These are phyloP conservation scores for Escovopsis sp. DNA, from an alignment of 2,329 filamentous ascomycete genomes.

Conservation along the genomic window DNA sequence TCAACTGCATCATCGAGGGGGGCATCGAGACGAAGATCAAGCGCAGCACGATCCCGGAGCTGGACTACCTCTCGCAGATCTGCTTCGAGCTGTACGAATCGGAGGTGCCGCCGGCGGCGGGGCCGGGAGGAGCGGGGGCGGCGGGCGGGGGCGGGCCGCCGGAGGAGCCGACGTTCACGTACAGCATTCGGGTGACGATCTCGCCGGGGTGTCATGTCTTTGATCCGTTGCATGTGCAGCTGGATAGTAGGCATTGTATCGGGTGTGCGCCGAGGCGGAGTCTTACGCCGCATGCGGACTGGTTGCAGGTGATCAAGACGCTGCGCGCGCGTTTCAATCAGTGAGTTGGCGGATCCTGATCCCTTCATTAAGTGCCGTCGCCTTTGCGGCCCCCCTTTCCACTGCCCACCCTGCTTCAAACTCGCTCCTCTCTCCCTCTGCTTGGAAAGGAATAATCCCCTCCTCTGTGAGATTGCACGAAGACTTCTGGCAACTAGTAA, in stretches of 20 bases:
- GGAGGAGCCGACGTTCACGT: slow-evolving; percentile 65
- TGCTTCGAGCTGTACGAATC: slow-evolving; percentile 97
- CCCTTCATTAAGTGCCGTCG: too few relatives aligned
- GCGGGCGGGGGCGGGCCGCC: slow-evolving; percentile 19
- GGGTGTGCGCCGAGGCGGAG: slow-evolving; percentile 82
- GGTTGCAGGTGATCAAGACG: slow-evolving; percentile 95
- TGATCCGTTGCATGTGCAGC: slow-evolving; percentile 87
- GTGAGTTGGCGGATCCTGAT: slow-evolving; percentile 36
- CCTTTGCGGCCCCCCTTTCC: too few relatives aligned
- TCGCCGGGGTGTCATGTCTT: slow-evolving; percentile 93
- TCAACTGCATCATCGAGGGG: slow-evolving; percentile 95
- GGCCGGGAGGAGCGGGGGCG: too few relatives aligned
- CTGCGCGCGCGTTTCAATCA: slow-evolving; percentile 88
- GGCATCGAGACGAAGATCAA: slow-evolving; percentile 95
- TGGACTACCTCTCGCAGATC: slow-evolving; percentile 95
- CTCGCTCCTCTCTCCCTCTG: too few relatives aligned
- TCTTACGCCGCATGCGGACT: slow-evolving; percentile 80
- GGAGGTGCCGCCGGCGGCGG: slow-evolving; percentile 66
- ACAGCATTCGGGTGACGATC: slow-evolving; percentile 92
- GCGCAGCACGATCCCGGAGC: slow-evolving; percentile 84
- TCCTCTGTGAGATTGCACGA: too few relatives aligned
- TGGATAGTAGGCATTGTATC: slow-evolving; percentile 93
- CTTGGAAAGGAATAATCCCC: too few relatives aligned
- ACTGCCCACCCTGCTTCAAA: too few relatives aligned
- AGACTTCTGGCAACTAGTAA: too few relatives aligned